phyloP scores from a whole-genome alignment of 495 filamentous ascomycete genomes.

The Hypomontagnella monticulosa region DNA sequence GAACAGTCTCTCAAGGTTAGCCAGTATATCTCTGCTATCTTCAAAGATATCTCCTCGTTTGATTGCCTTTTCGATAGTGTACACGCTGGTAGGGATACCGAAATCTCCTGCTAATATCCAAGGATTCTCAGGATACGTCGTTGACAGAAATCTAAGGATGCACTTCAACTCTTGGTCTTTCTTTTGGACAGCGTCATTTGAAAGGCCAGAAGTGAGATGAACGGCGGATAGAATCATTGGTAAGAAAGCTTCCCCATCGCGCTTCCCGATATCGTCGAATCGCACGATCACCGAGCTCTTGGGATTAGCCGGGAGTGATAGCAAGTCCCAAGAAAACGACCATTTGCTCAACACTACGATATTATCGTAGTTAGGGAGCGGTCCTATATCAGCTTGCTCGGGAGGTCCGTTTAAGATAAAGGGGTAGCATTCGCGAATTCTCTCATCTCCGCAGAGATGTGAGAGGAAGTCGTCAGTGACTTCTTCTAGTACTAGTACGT shows the following conservation, averaged over 20 bases:
- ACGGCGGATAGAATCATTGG: slow-evolving; percentile 59
- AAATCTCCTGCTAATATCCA: slow-evolving; percentile 68
- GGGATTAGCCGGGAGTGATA: slow-evolving; percentile 58
- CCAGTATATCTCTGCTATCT: slow-evolving; percentile 45
- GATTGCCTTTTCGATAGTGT: slow-evolving; percentile 59
- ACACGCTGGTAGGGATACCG: slow-evolving; percentile 63
- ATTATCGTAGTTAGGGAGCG: slow-evolving; percentile 64
- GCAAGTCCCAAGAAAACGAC: slow-evolving; percentile 59
- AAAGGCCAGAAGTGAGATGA: slow-evolving; percentile 64
- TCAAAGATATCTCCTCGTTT: slow-evolving; percentile 55
- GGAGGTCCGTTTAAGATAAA: slow-evolving; percentile 63
- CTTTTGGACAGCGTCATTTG: slow-evolving; percentile 59
- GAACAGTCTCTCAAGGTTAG: slow-evolving; percentile 48
- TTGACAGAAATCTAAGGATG: slow-evolving; percentile 53
- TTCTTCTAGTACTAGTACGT: slow-evolving; percentile 66
- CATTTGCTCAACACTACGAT: slow-evolving; percentile 61
- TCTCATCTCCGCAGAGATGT: slow-evolving; percentile 54
- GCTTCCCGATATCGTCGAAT: slow-evolving; percentile 49
- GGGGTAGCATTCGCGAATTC: slow-evolving; percentile 58
- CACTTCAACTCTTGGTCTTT: slow-evolving; percentile 60
- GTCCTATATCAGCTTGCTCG: slow-evolving; percentile 54
- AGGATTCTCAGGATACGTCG: slow-evolving; percentile 46
- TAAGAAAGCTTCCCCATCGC: slow-evolving; percentile 21
- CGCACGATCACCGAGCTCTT: slow-evolving; percentile 60
- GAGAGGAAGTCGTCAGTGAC: slow-evolving; percentile 67